These are phyloP conservation scores for Sporothrix phasma DNA, from an alignment of 2,329 filamentous ascomycete genomes.

Conservation along the genomic window DNA sequence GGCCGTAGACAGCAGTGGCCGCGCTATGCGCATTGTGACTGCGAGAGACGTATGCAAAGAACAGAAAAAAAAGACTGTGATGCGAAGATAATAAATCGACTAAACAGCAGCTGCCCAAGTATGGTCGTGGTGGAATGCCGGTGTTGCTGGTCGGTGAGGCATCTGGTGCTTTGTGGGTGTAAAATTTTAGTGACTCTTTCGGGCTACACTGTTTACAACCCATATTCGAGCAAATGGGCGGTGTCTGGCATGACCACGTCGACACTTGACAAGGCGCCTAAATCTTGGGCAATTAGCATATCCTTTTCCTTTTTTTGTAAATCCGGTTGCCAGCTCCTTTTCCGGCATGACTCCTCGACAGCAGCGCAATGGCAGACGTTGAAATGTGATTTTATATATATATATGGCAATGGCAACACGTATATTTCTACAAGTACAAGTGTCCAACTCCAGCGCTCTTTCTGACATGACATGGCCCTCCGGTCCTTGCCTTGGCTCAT, in stretches of 20 bases:
- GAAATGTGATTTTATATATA: background rate
- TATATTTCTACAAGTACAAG: conserved; percentile 9
- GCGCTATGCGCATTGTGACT: background rate
- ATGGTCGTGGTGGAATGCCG: background rate
- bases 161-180: conserved; percentile 2
- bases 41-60: background rate
- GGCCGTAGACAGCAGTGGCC: background rate
- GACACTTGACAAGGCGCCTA: background rate
- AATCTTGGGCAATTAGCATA: too few species aligned
- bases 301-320: too few species aligned
- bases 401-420: background rate
- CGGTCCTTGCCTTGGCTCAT: conserved; percentile 6
- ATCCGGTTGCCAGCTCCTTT: too few species aligned
- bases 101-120: background rate
- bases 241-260: background rate
- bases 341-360: too few species aligned
- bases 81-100: background rate
- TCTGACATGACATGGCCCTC: background rate
- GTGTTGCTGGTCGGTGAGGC: background rate
- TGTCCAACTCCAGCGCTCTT: background rate
- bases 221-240: background rate
- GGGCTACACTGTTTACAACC: background rate
- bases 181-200: background rate
- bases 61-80: background rate
- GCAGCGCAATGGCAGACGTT: background rate